Evolutionary conservation across 768 basidiomycete genomes (phyloP), one percentile per base, ranked within the genome.

Genomic region (Auricularia sp.): DNA sequence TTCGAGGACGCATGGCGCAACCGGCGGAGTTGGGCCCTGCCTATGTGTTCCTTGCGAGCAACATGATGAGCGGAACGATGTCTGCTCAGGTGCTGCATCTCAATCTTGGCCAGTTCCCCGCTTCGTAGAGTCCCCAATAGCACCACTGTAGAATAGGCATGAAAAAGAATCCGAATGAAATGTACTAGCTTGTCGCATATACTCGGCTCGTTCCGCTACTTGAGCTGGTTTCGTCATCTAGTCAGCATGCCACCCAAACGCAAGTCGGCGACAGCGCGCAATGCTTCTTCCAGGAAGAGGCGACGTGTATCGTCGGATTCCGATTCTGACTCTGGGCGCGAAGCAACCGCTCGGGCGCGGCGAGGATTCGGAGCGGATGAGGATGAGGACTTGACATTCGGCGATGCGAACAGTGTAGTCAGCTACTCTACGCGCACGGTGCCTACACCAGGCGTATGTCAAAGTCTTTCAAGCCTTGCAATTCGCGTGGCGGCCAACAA

Each of bases 31-130:
- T 81, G 10, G 83, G 78, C 1, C 81, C 81, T 0, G 74, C 77
- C 2, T 85, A 81, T 66, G 81, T 85, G 35, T 83, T 84, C 73
- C 75, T 86, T n/a, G 83, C 82, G 14, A 51, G 47, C 16, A 51
- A 51, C 47, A 51, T 51, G 47, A 51, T 51, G 47, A 51, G 47
- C 16, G 47, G 47, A 5, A 51, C 47, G 10, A 51, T 51, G 47
- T 18, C 18, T 18, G 47, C 47, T 8, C 47, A 51, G 21, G 16
- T 51, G 47, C 47, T 51, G 18, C 47, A 51, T 18, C 47, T 51
- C 47, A 51, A 51, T 21, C 21, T 51, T 16, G 47, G 47, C 10
- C 47, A 51, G 16, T 18, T 51, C 1, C 18, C 47, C 21, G 47
- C 47, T 6, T 51, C 47, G 14, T 51, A 51, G 47, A 6, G 39